Percentiles rank a stretch among this genome's conserved stretches.
These are phyloP conservation scores for Diphasiastrum complanatum DNA, from an alignment of 83 land plant genomes.

Conservation along the genomic window DNA sequence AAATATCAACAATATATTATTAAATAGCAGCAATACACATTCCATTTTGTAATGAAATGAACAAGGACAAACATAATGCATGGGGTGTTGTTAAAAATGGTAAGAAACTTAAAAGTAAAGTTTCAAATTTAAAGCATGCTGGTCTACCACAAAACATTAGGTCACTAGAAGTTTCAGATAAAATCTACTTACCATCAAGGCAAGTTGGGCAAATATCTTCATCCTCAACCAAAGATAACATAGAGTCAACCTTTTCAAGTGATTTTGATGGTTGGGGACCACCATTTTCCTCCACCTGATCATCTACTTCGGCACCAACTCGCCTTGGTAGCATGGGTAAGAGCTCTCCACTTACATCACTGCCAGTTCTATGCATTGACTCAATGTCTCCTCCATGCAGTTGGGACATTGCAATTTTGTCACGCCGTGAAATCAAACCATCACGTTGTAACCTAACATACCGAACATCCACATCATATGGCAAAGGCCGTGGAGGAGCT, in stretches of 20 bases:
- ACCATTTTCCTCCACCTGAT: neutral
- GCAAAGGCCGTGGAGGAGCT: conserved; percentile 60
- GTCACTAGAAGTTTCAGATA: too few species aligned
- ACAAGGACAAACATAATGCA: too few species aligned
- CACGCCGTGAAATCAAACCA: conserved; percentile 16
- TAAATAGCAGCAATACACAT: too few species aligned
- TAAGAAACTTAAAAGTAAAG: too few species aligned
- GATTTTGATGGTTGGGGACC: neutral
- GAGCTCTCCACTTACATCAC: conserved; percentile 27
- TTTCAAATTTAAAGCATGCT: too few species aligned
- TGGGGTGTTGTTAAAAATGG: too few species aligned
- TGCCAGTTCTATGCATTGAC: conserved; percentile 2
- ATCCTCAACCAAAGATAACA: conserved; percentile 29
- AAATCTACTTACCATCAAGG: conserved; percentile 87
- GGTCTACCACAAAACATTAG: too few species aligned
- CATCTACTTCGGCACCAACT: conserved; percentile 21
- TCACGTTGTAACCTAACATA: conserved; percentile 22
- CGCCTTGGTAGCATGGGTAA: neutral
- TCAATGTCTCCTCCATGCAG: conserved; percentile 25
- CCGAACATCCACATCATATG: conserved; percentile 42
- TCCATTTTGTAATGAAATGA: too few species aligned
- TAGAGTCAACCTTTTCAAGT: conserved; percentile 28
- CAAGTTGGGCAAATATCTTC: conserved; percentile 73
- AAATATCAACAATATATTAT: too few species aligned
- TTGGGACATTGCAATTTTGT: conserved; percentile 23